Evolutionary conservation across 75 land plant genomes (phyloP), one percentile per base, ranked within the genome.

Genomic region (Isoetes taiwanensis): DNA sequence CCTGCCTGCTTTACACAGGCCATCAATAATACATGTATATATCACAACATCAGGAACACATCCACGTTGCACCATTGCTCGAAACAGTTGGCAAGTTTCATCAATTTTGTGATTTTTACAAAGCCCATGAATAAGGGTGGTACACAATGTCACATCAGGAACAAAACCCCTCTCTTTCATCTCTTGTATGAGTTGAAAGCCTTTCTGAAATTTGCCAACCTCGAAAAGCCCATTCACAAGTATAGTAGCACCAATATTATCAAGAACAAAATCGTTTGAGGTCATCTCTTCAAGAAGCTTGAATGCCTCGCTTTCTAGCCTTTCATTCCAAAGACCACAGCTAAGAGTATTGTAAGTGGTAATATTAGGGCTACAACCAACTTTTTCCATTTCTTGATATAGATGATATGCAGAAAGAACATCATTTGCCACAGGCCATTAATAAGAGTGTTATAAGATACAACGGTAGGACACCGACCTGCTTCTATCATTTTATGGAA

Each of bases 381-480:
- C 54, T 2, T 8, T 64, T 30, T 72, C 68, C 71, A 72, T 70
- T 19, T 62, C 54, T 25, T 12, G 28, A 28, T 79, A 72, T 37
- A 79, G 31, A 37, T n/a, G n/a, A n/a, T n/a, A n/a, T n/a, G n/a
- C n/a, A n/a, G n/a, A n/a, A n/a, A n/a, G n/a, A n/a, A n/a, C n/a
- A n/a, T n/a, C n/a, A n/a, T n/a, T n/a, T n/a, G n/a, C n/a, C 85
- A 84, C 34, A 72, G 77, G 37, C 89, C 81, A 64, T 75, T 63
- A 5, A 84, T 74, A 57, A 81, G 20, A 6, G 63, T 67, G 48
- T 77, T 81, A 34, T 68, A 78, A 31, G 75, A 62, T 42, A 54
- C 32, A 10, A 72, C 12, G 54, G 77, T 77, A 37, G 59, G 63
- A 41, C 67, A 58, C 38, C 73, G 52, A 0, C 83, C 83, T 19